These are phyloP conservation scores for Extremus antarcticus DNA, from an alignment of 495 filamentous ascomycete genomes.

Conservation along the genomic window DNA sequence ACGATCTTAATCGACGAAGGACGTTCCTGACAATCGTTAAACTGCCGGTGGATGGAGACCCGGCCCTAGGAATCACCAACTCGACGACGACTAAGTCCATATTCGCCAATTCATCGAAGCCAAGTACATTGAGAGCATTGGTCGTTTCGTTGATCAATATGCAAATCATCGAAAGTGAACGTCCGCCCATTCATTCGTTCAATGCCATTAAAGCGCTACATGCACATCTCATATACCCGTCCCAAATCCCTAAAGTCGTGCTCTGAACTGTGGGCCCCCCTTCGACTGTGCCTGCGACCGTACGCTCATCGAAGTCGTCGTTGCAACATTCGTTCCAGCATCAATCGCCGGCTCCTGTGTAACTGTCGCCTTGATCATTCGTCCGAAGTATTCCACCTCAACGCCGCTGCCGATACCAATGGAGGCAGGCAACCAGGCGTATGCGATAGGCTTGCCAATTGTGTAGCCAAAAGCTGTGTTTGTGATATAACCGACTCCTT, in stretches of 20 bases:
- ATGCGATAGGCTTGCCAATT: constrained; percentile 36
- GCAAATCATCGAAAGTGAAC: no score
- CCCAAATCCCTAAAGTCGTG: not conserved
- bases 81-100: no score
- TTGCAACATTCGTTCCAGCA: not conserved
- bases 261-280: not conserved
- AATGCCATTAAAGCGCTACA: no score
- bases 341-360: constrained; percentile 33
- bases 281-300: not conserved
- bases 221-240: no score
- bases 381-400: constrained; percentile 42
- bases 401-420: constrained; percentile 30
- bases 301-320: not conserved
- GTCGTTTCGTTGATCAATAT: no score
- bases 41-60: no score
- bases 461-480: constrained; percentile 40
- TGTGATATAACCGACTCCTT: constrained; percentile 38
- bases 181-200: not conserved
- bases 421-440: constrained; percentile 35
- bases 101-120: no score
- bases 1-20: no score
- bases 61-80: no score
- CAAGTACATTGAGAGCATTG: no score
- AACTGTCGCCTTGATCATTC: constrained; percentile 35
- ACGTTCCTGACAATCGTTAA: no score